Evolutionary conservation across 2,329 filamentous ascomycete genomes (phyloP).

Genomic region (Furcasterigmium sp.): DNA sequence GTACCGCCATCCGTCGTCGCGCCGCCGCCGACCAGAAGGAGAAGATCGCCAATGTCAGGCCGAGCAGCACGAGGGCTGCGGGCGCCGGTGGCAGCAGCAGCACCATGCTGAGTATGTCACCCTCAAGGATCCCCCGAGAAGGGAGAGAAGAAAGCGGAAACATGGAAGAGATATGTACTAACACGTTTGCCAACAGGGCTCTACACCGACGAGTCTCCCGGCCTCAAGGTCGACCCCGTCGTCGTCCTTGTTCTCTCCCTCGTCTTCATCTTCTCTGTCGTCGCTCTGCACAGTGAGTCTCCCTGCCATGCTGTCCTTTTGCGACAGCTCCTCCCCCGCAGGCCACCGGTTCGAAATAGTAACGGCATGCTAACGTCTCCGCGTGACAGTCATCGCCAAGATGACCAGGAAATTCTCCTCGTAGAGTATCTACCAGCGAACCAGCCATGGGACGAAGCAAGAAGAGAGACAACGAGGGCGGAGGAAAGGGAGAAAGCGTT

Average conservation of each 20-base stretch:
- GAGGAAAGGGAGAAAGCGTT: neutral
- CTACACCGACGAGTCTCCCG: slow-evolving; percentile 97
- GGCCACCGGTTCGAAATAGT: no score
- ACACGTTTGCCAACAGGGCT: slow-evolving; percentile 61
- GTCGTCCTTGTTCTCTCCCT: slow-evolving; percentile 94
- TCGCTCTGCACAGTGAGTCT: slow-evolving; percentile 90
- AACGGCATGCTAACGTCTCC: slow-evolving; percentile 6
- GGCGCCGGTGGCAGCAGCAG: slow-evolving; percentile 94
- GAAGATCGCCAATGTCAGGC: slow-evolving; percentile 88
- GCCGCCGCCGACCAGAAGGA: slow-evolving; percentile 97
- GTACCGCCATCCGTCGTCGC: slow-evolving; percentile 90
- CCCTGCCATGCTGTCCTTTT: neutral
- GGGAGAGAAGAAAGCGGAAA: slow-evolving; percentile 5
- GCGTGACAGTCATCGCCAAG: slow-evolving; percentile 81
- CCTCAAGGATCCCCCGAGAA: slow-evolving; percentile 10
- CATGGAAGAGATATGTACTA: no score
- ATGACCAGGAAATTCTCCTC: slow-evolving; percentile 78
- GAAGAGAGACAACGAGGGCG: neutral
- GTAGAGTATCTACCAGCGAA: neutral
- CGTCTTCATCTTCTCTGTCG: slow-evolving; percentile 98
- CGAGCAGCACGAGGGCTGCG: slow-evolving; percentile 85
- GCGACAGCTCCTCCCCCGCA: neutral
- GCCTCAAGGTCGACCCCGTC: slow-evolving; percentile 95
- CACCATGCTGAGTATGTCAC: slow-evolving; percentile 79
- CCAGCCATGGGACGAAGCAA: neutral